Conservation (phyloP, 495 filamentous ascomycete genomes). For the Neurospora tetrasperma region DNA sequence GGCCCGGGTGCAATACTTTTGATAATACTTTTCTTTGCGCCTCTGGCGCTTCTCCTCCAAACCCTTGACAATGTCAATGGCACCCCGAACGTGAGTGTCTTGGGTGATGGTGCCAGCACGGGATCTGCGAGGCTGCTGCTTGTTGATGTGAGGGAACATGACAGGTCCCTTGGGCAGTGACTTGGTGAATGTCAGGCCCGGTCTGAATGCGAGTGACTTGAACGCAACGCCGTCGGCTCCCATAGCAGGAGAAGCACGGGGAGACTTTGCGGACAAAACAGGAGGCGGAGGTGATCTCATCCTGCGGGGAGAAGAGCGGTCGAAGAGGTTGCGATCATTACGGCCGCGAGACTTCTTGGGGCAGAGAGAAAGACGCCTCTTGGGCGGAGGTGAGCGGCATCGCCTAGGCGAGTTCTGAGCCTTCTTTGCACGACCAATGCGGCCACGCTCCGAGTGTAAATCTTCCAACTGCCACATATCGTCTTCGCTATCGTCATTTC, state of each 20-base stretch:
- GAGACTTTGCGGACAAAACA: slow-evolving; percentile 28
- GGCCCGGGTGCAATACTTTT: slow-evolving; percentile 59
- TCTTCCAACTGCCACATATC: slow-evolving; percentile 50
- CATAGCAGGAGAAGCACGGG: slow-evolving; percentile 32
- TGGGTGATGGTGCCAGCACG: slow-evolving; percentile 16
- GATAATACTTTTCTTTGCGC: slow-evolving; percentile 73
- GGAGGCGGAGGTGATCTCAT: slow-evolving; percentile 53
- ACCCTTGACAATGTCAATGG: slow-evolving; percentile 94
- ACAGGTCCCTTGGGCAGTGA: slow-evolving; percentile 67
- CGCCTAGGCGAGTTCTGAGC: slow-evolving; percentile 30
- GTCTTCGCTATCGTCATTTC: slow-evolving; percentile 45
- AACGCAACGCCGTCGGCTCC: slow-evolving; percentile 31
- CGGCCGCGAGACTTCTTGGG: slow-evolving; percentile 39
- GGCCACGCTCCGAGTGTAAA: slow-evolving; percentile 29
- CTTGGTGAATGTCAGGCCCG: slow-evolving; percentile 58
- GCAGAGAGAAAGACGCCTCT: slow-evolving; percentile 36
- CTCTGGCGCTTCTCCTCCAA: slow-evolving; percentile 88
- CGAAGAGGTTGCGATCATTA: slow-evolving; percentile 52
- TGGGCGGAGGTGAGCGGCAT: slow-evolving; percentile 38
- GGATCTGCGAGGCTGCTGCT: slow-evolving; percentile 20
- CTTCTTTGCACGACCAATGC: slow-evolving; percentile 29
- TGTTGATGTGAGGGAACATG: slow-evolving; percentile 46
- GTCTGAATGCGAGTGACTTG: slow-evolving; percentile 53
- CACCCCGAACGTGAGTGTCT: slow-evolving; percentile 57
- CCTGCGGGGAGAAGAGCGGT: slow-evolving; percentile 56